Base-by-base conservation (phyloP, 2,329 filamentous ascomycete genomes). In the Colletotrichum liriopes region DNA sequence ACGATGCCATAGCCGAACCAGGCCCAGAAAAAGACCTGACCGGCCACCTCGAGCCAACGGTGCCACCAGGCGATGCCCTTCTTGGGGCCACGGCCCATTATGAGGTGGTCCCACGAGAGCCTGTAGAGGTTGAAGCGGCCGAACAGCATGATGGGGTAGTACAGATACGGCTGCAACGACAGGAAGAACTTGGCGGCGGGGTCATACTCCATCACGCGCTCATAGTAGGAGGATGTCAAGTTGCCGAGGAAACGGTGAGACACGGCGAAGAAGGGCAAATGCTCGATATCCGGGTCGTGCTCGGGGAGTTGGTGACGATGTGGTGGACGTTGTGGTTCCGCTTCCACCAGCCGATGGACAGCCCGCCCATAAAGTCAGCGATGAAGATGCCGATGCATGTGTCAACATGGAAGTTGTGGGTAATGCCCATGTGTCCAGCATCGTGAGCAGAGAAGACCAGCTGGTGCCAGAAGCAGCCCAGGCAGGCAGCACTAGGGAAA, bases 261-360 rank as follows among this genome's bases (percentile, higher is more conserved):
- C 39, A 96, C 90, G 72, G 94, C 94, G 80, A 98, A 94, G 80
- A 98, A 92, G 3, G 95, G 95, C 82, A 97, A 90, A 80, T 98
- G 93, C 80, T 96, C 91, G 77, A 98, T 98, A 80, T 98, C 96
- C 0, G 96, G 96, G 80, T 98, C 96, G 80, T 98, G 96, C 81
- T 98, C 96, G 18, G 95, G 54, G 93, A 93, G 81, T 98, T 98
- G 23, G 96, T 98, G 64, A 98, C 93, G 76, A 98, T 95, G 79
- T 98, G 96, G 80, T 98, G 96, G 11, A 98, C 95, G 79, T 98
- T 98, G 82, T 98, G 96, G 80, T 92, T 98, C 73, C 91, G 89
- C 83, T 98, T 98, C 96, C 96, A 99, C 96, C 96, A 99, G 55
- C 96, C 94, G 65, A 98, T 84, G 35, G 94, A 98, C 43, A 99